These are phyloP conservation scores for Malassezia sympodialis DNA, from an alignment of 1,284 basidiomycete species.

Conservation along the genomic window DNA sequence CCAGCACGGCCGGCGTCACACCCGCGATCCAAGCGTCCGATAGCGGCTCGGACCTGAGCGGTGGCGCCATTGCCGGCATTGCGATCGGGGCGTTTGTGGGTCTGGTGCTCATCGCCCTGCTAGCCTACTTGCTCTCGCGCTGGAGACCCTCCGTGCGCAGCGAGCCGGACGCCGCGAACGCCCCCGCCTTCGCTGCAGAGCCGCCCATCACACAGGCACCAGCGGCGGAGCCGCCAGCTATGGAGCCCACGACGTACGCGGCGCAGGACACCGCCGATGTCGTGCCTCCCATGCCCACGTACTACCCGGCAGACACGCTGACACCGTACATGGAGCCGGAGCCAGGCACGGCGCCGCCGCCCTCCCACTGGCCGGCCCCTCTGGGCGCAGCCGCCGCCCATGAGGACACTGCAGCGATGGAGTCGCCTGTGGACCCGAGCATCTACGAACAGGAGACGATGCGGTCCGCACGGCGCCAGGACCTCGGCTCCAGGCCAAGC, in stretches of 20 bases:
- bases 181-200: background rate
- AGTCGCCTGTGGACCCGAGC: background rate
- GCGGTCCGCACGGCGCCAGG: background rate
- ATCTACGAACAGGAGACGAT: background rate
- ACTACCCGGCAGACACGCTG: background rate
- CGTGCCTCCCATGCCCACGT: background rate
- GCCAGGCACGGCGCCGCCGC: background rate
- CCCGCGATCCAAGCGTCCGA: background rate
- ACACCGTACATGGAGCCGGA: background rate
- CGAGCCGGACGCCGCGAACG: background rate
- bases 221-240: background rate
- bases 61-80: constrained; percentile 14
- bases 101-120: background rate
- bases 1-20: background rate
- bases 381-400: background rate
- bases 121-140: constrained; percentile 9
- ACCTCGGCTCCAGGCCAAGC: background rate
- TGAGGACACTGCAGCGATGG: background rate
- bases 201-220: background rate
- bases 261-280: background rate
- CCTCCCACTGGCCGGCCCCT: background rate
- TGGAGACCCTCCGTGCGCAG: background rate
- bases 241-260: background rate
- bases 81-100: constrained; percentile 7
- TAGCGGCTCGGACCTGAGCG: background rate